These are phyloP conservation scores for Firmiana major DNA, from an alignment of 345 rosid species.

Conservation along the genomic window DNA sequence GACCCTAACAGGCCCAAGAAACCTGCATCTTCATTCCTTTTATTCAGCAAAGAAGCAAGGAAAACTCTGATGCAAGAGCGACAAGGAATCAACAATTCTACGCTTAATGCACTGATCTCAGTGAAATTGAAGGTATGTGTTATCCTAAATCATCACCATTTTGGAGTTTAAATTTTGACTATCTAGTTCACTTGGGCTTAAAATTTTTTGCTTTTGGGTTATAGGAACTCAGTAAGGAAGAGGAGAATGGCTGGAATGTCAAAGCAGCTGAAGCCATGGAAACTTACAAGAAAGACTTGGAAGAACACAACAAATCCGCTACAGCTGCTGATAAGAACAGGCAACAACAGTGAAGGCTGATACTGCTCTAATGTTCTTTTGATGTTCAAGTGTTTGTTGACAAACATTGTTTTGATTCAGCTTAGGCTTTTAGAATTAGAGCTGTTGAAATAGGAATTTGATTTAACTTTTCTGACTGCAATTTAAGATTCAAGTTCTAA, in stretches of 20 bases:
- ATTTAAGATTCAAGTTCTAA: not conserved
- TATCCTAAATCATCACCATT: too few relatives aligned
- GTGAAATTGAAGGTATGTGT: slow-evolving; percentile 69
- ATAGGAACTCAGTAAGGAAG: slow-evolving; percentile 78
- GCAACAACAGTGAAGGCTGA: not conserved
- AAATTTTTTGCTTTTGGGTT: not conserved
- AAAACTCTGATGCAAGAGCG: slow-evolving; percentile 49
- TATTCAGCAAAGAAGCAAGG: slow-evolving; percentile 57
- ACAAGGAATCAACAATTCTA: slow-evolving; percentile 59
- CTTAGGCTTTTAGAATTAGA: not conserved
- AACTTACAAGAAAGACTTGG: slow-evolving; percentile 77
- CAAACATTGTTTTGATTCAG: slow-evolving; percentile 12
- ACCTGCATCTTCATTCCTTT: slow-evolving; percentile 77
- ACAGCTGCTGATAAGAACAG: slow-evolving; percentile 16
- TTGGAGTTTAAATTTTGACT: not conserved
- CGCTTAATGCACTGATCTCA: slow-evolving; percentile 61
- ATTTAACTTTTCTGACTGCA: not conserved
- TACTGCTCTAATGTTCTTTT: not conserved
- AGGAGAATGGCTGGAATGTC: slow-evolving; percentile 58
- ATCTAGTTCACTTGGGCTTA: not conserved
- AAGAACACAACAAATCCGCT: slow-evolving; percentile 50
- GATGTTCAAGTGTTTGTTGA: not conserved
- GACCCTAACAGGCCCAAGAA: slow-evolving; percentile 92
- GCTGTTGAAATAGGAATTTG: not conserved
- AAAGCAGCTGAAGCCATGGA: slow-evolving; percentile 76